Base-by-base conservation (phyloP, 2,329 filamentous ascomycete genomes). In the Paecilomyces fulvus region DNA sequence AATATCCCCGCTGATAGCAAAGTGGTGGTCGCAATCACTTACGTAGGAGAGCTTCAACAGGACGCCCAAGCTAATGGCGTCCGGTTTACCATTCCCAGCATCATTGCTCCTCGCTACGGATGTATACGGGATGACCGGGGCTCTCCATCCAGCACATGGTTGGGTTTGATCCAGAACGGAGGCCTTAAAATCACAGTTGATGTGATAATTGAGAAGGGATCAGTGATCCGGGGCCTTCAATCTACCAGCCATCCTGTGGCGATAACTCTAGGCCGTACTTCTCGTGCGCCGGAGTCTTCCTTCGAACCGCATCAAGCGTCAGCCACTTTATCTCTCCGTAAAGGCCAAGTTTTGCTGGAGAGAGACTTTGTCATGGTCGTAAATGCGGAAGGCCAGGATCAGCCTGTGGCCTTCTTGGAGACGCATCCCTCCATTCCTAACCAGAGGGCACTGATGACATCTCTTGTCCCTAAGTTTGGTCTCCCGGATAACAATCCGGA, bases 1-100 rank as follows among this genome's bases (percentile, higher is more conserved):
- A 89, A 89, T 60, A 78, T 90, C 0, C 83, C 85, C 0, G 77
- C 81, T 0, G 77, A 77, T 0, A 79, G 80, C 14, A 78, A 75
- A 31, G 73, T 89, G 31, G 67, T 77, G 6, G 80, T 90, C 6
- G 77, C 85, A 10, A 82, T 90, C 55, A 82, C 77, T 0, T 89
- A 88, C 59, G 76, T 89, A 3, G 84, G 83, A 2, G 86, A 90
- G 67, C 76, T 90, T 55, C 88, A 88, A 71, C 84, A 89, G 61
- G 86, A 90, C 64, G 80, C 83, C 49, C 82, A 85, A 59, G 76
- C 81, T 2, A 84, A 90, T 64, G 85, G 85, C 5, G 75, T 87
- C 25, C 80, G 86, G 6, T 87, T 87, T 65, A 89, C 82, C 3
- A 81, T 91, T 3, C 88, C 87, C 0, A 87, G 81, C 0, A 72